Evolutionary conservation across 164 flowering plant genomes (phyloP), one percentile per base, ranked within the genome.

Genomic region (Vitis rotundifolia): DNA sequence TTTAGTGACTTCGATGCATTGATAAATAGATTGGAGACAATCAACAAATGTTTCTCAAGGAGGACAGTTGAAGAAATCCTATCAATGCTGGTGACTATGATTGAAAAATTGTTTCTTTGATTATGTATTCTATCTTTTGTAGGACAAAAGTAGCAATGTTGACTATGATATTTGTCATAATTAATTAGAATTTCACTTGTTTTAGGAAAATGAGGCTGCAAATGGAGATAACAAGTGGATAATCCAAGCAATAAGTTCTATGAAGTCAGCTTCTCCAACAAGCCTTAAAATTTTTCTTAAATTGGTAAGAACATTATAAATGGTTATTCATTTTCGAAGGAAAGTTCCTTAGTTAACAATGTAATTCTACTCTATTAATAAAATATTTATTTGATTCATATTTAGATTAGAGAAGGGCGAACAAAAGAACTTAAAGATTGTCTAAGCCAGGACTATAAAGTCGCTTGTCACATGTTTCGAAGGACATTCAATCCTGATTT

Each of bases 11-110:
- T 31, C 2, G 19, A n/a, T 48, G 26, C 15, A 22, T 8, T 67
- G 50, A 28, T 66, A 59, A 52, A 6, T 61, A 74, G 77, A 64
- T 58, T 74, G 68, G 73, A 74, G 11, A 29, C 18, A 13, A 69
- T 74, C 16, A 69, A 64, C 49, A 49, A 64, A 55, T 74, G 77
- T 58, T 74, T 62, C 56, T 68, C 68, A 13, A 58, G 50, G 16
- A 56, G 69, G 1, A 68, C 77, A 16, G 68, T 63, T 28, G 77
- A 74, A 74, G 77, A 74, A 31, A 74, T 74, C 57, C 50, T 74
- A 14, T n/a, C 51, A 11, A 55, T 59, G 6, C 68, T 74, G 51
- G 77, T 74, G 62, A 68, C 69, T 56, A 18, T 16, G 26, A 0
- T 31, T 31, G 7, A 6, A 29, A 29, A 29, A 29, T 29, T 29